Evolutionary conservation across 306 rosid genomes (phyloP).

Genomic region (Vigna radiata): DNA sequence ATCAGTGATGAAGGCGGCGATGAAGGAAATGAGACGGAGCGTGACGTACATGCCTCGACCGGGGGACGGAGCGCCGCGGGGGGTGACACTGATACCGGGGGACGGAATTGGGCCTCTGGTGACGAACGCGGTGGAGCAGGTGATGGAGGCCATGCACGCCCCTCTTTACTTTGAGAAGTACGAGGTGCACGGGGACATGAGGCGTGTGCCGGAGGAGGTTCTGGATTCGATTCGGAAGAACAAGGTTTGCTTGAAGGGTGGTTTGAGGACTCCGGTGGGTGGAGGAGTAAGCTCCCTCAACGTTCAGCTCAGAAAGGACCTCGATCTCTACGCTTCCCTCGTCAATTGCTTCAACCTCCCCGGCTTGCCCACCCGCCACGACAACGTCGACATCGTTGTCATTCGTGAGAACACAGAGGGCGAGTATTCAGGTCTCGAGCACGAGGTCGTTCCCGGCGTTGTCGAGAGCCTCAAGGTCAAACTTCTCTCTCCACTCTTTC

Average conservation of each 20-base stretch:
- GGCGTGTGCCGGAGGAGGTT: constrained; percentile 47
- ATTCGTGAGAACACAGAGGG: constrained; percentile 47
- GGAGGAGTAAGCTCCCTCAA: constrained; percentile 51
- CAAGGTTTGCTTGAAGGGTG: constrained; percentile 52
- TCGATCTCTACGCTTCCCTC: constrained; percentile 49
- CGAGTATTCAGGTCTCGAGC: constrained; percentile 47
- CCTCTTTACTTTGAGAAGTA: constrained; percentile 45
- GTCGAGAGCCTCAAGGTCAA: constrained; percentile 50
- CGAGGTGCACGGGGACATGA: constrained; percentile 49
- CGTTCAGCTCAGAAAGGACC: constrained; percentile 44
- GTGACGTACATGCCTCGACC: constrained; percentile 72
- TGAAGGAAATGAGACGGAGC: constrained; percentile 47
- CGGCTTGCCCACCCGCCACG: constrained; percentile 48
- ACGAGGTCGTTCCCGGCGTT: constrained; percentile 51
- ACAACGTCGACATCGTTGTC: constrained; percentile 48
- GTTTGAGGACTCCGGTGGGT: constrained; percentile 47
- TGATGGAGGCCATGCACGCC: constrained; percentile 53
- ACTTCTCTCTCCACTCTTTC: background rate
- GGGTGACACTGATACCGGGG: constrained; percentile 47
- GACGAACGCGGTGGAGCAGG: constrained; percentile 51
- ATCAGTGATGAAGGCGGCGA: background rate
- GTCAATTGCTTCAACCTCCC: constrained; percentile 71
- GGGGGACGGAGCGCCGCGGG: constrained; percentile 45
- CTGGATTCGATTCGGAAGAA: constrained; percentile 46
- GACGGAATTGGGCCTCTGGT: constrained; percentile 48